Percentiles rank a stretch among this genome's conserved stretches.
These are phyloP conservation scores for Saccharomycopsis lassenensis DNA, from an alignment of 805 yeast genomes.

Conservation along the genomic window DNA sequence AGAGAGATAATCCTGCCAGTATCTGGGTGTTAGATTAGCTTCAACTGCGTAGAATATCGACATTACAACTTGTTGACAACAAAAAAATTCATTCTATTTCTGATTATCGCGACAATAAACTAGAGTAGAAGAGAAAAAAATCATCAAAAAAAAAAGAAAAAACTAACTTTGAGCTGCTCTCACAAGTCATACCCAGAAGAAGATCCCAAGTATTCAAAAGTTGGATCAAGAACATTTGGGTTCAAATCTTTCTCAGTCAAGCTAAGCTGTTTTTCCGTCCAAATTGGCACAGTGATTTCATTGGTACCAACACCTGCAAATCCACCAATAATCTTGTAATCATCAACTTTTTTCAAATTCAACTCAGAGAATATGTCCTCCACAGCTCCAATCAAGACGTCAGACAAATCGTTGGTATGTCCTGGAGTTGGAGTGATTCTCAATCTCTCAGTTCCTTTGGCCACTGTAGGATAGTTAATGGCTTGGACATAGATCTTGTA, in stretches of 20 bases:
- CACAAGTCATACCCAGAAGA: conserved; percentile 43
- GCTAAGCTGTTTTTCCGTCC: conserved; percentile 76
- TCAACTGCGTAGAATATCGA: too few species aligned
- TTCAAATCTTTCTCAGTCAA: conserved; percentile 56
- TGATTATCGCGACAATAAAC: too few species aligned
- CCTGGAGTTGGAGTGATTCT: conserved; percentile 99
- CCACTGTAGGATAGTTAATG: conserved; percentile 95
- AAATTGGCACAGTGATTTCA: conserved; percentile 49
- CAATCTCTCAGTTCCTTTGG: conserved; percentile 90
- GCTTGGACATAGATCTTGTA: conserved; percentile 94
- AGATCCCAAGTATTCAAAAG: conserved; percentile 51
- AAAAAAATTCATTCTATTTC: too few species aligned
- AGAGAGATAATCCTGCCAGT: too few species aligned
- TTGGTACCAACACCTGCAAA: conserved; percentile 75
- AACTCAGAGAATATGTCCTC: conserved; percentile 72
- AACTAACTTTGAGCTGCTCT: too few species aligned
- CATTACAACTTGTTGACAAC: too few species aligned
- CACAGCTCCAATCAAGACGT: conserved; percentile 65
- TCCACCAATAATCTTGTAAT: conserved; percentile 80
- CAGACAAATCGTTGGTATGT: conserved; percentile 67
- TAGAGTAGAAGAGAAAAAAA: too few species aligned
- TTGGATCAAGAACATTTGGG: conserved; percentile 54
- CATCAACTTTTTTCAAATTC: conserved; percentile 59
- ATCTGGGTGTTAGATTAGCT: too few species aligned
- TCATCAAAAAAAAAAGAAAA: too few species aligned